Evolutionary conservation across 75 land plant genomes (phyloP), one percentile per base, ranked within the genome.

Genomic region (Sequoiadendron giganteum): DNA sequence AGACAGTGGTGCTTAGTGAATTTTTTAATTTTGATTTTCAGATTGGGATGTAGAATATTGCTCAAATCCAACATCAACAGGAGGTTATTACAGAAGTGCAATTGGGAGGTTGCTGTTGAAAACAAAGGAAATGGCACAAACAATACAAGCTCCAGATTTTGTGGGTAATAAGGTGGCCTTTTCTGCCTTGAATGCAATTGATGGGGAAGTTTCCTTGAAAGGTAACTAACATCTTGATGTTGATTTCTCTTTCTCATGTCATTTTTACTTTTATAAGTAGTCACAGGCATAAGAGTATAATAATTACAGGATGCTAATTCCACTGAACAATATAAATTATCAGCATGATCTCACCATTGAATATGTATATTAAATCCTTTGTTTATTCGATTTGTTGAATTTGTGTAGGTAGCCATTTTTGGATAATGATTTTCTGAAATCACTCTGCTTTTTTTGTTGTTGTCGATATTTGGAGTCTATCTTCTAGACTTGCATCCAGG

Each of bases 21-120:
- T 73, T 43, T 14, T 54, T 70, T 89, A 49, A 34, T 32, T 13
- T 48, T 83, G 32, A 84, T 87, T 80, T 43, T 45, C 82, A 98
- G 98, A 95, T 15, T 98, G 99, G 99, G 97, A 98, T 87, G 99
- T 98, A 42, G 88, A 92, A 40, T 98, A 97, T 86, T 95, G 97
- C 85, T 97, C 97, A 2, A 91, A 87, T 10, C 97, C 99, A 86
- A 98, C 97, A 58, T 92, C 99, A 18, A 96, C 99, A 40, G 99
- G 99, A 52, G 99, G 99, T 80, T 93, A 94, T 76, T 98, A 94
- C 86, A 92, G 99, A 68, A 98, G 96, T 88, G 88, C 93, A 86
- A 42, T 98, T 19, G 99, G 99, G 8, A 93, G 99, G 13, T 86
- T 96, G 4, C 30, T 98, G 68, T 91, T 97, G 77, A 93, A 90